These are phyloP conservation scores for Russula lepida DNA, from an alignment of 768 basidiomycete genomes.

Conservation along the genomic window DNA sequence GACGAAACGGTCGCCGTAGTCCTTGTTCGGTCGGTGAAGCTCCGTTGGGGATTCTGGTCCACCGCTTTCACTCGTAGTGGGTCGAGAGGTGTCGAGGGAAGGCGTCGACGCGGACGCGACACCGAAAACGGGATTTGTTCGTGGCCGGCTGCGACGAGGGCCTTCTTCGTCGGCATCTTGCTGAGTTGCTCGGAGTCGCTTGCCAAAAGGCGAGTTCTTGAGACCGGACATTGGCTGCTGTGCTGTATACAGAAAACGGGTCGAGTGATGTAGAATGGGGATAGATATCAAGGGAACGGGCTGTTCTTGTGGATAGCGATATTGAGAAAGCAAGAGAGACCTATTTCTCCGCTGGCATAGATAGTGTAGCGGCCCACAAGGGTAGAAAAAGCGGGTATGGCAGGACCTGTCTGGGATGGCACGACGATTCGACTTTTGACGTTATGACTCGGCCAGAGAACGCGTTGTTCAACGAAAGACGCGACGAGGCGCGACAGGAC, in stretches of 20 bases:
- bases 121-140: conserved; percentile 48
- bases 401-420: not conserved
- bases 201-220: conserved; percentile 80
- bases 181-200: conserved; percentile 67
- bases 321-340: conserved; percentile 12
- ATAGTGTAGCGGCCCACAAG: not conserved
- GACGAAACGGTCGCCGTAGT: conserved; percentile 53
- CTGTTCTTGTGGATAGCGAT: conserved; percentile 1
- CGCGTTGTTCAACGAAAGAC: not conserved
- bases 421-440: not conserved
- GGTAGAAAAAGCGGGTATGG: not conserved
- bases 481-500: conserved; percentile 15
- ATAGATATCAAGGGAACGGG: conserved; percentile 17
- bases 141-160: conserved; percentile 43
- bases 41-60: conserved; percentile 38
- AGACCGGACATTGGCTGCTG: conserved; percentile 51
- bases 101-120: conserved; percentile 43
- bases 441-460: not conserved
- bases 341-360: conserved; percentile 15
- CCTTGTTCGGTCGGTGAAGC: conserved; percentile 21
- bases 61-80: conserved; percentile 46
- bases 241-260: conserved; percentile 8
- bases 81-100: conserved; percentile 43
- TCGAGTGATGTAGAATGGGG: conserved; percentile 19
- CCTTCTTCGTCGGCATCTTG: conserved; percentile 50